Base-by-base conservation (phyloP, 768 basidiomycete species). In the Austroboletus eburneus region DNA sequence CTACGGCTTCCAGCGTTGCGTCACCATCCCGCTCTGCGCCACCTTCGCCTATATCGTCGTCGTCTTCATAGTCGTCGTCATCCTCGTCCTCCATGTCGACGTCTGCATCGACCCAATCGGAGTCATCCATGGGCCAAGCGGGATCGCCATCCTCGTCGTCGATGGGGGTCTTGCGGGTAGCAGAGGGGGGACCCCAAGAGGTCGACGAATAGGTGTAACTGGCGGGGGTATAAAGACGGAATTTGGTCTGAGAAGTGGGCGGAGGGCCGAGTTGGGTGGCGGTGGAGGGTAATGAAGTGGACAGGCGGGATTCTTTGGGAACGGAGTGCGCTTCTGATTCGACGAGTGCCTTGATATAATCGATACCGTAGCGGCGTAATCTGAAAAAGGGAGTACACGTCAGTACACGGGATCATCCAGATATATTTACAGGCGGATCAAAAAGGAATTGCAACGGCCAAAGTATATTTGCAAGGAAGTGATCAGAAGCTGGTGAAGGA, bases 331-430 rank as follows among this genome's bases (percentile, higher is more conserved):
- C 58, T 40, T 65, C 54, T 17, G 64, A 66, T 46, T 58, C 52
- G 32, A 66, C 59, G 21, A 66, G 54, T 7, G 64, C 57, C 46
- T 66, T 66, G 61, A 66, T 66, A 18, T 64, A 64, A 43, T 67
- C 64, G 33, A 39, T 23, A 22, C 63, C 64, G 21, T 66, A 67
- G 45, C 64, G 65, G 7, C 65, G 63, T 1, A 66, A 54, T 48
- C 64, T 65, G 33, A 4, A 39, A 32, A 20, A 21, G 14, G 20
- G 24, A 14, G 18, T 23, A 23, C 29, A 35, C 1, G 48, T 53
- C 35, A 57, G 57, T 14, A 39, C 10, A 45, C 39, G 49, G 45
- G 21, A 27, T 43, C 37, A 45, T 39, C 30, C 24, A 36, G n/a
- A 45, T 43, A 55, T 38, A 41, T 21, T 35, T 27, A 33, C 22